Evolutionary conservation across 352 stramenopile genomes (phyloP).

Genomic region (Lagenidium giganteum): DNA sequence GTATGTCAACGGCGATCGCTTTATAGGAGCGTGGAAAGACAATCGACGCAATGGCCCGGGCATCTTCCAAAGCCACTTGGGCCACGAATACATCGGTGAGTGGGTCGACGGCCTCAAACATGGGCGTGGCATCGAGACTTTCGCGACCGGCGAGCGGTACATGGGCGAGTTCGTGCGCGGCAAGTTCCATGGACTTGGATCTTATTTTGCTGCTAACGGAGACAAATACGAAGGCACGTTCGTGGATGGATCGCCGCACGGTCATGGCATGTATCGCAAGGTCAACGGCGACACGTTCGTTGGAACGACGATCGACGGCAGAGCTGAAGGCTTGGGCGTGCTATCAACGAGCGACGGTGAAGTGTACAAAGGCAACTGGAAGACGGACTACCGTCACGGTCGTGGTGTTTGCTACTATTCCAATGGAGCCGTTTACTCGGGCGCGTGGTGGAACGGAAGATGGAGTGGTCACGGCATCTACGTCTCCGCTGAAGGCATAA

Average conservation of each 20-base stretch:
- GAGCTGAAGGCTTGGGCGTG: conserved; percentile 71
- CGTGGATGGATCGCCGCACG: conserved; percentile 28
- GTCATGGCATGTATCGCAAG: conserved; percentile 61
- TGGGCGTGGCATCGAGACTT: conserved; percentile 72
- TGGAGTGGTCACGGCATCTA: conserved; percentile 60
- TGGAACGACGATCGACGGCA: conserved; percentile 53
- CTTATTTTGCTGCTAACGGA: conserved; percentile 57
- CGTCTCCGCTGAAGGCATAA: conserved; percentile 59
- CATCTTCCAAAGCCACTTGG: conserved; percentile 51
- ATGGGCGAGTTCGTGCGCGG: conserved; percentile 78
- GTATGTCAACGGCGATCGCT: conserved; percentile 78
- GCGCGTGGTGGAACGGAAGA: conserved; percentile 55
- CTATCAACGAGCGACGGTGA: conserved; percentile 78
- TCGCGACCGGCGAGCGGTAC: conserved; percentile 80
- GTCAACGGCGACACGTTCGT: conserved; percentile 64
- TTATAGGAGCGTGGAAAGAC: conserved; percentile 76
- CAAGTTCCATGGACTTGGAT: conserved; percentile 69
- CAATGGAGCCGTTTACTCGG: conserved; percentile 72
- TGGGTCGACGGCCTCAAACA: conserved; percentile 78
- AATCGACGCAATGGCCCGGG: conserved; percentile 65
- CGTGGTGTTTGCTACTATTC: conserved; percentile 70
- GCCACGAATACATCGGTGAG: conserved; percentile 63
- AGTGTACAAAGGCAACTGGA: conserved; percentile 86
- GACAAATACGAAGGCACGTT: conserved; percentile 84
- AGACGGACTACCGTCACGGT: conserved; percentile 51